Evolutionary conservation across 805 yeast species (phyloP), one percentile per base, ranked within the genome.

Genomic region (Saccharomyces mikatae): DNA sequence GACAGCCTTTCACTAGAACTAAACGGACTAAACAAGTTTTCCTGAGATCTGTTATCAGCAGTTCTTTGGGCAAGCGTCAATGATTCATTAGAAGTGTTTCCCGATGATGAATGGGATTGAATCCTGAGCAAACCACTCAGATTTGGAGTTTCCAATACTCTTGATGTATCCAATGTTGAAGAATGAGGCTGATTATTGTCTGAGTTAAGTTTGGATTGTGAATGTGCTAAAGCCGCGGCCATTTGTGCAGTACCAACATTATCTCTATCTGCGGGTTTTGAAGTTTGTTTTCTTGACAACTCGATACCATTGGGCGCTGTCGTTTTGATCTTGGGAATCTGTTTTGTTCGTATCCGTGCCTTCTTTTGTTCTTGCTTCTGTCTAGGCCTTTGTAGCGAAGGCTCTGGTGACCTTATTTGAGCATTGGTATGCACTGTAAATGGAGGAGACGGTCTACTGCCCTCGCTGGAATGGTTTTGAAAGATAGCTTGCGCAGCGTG

Each of bases 401-500:
- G 24, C 24, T 17, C 44, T 17, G 44, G 10, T 17, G 21, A 8
- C 24, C 44, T 17, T 17, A 22, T 36, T 36, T 36, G 44, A 17
- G 44, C 24, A 36, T 36, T 36, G 4, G 22, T 36, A 22, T 17
- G 17, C 44, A n/a, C 24, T 22, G 44, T n/a, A n/a, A 17, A 17
- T 36, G 44, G 24, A 17, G 44, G 44, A 11, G 24, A 36, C 9
- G 44, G 44, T 9, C 44, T 36, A 22, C 13, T 36, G 13, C 9
- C 44, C 44, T 36, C 44, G 8, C 8, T 36, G 13, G 55, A 53
- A 32, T 58, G 56, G 32, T 55, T 59, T 52, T 53, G 56, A 51
- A 58, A 59, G 44, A 58, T 59, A 6, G 58, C 55, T 46, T 59
- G 62, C 6, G 62, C 62, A 26, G 62, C 62, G 17, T 51, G 56